Evolutionary conservation across 805 yeast species (phyloP), one percentile per base, ranked within the genome.

Genomic region (Metschnikowia lunata): DNA sequence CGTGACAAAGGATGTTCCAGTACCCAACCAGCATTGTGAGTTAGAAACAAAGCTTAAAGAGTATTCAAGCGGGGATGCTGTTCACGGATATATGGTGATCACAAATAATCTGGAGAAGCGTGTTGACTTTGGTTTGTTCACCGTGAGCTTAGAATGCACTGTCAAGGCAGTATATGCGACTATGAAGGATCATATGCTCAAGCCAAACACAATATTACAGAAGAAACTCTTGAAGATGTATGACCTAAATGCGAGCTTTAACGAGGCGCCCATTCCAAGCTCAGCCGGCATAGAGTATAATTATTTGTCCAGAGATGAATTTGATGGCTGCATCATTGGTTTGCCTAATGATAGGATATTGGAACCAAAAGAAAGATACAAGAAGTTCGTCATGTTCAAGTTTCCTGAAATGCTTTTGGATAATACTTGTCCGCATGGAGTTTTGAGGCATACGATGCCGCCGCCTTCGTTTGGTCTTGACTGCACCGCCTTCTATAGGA

Each of bases 211-310:
- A 39, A 57, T 70, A 5, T 48, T 69, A 40, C 64, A 67, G 57
- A 78, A 79, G 50, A 73, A 78, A 50, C 76, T 80, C 48, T 55
- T 80, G 39, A 72, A 79, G 50, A 80, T 79, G 83, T 76, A 79
- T 39, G 85, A 80, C 54, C 53, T 80, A 36, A 73, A 76, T 56
- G 85, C 85, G 1, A 75, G 82, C 8, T 75, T 71, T 51, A 75
- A 78, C 0, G 72, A 74, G 45, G 57, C 64, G 1, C 69, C 71
- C 32, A 71, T 78, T 13, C 79, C 82, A 2, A 72, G 74, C 51
- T 69, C 79, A 31, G 81, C 80, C 14, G 74, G 78, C 0, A 59
- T 72, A 10, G 69, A 71, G 40, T 72, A 75, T 49, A 70, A 62
- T 29, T 66, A 74, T 1, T 74, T 67, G 30, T 63, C 73, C 10